A percentile compares a stretch with the other conserved stretches of the same genome.
Evolutionary conservation across 2,329 filamentous ascomycete species (phyloP).

Genomic region (Xylaria sp.): DNA sequence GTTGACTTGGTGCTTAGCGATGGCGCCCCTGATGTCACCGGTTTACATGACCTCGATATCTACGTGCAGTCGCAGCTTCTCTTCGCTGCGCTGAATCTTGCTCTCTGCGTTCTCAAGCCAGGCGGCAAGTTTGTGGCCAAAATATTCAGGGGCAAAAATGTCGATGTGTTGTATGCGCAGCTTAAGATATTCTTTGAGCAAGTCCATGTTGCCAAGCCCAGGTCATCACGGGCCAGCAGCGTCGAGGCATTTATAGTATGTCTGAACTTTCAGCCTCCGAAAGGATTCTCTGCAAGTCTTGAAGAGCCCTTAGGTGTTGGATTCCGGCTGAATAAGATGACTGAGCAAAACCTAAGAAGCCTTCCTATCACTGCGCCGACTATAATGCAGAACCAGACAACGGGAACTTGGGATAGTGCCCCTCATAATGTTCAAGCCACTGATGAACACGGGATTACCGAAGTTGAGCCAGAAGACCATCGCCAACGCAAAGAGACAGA

Average conservation of each 20-base stretch:
- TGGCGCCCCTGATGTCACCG: slow-evolving; percentile 95
- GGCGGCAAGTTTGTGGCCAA: slow-evolving; percentile 98
- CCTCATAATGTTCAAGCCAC: slow-evolving; percentile 34
- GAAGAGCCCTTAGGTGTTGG: slow-evolving; percentile 78
- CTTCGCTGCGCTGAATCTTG: slow-evolving; percentile 92
- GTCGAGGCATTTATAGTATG: slow-evolving; percentile 98
- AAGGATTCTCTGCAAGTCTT: slow-evolving; percentile 78
- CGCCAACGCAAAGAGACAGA: slow-evolving; percentile 53
- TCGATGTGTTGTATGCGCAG: slow-evolving; percentile 95
- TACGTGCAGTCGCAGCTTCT: slow-evolving; percentile 97
- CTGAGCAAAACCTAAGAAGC: slow-evolving; percentile 54
- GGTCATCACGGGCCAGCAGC: slow-evolving; percentile 94
- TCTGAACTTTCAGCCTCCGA: slow-evolving; percentile 84
- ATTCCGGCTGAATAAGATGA: slow-evolving; percentile 62
- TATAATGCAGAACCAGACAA: slow-evolving; percentile 57
- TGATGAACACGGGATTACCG: slow-evolving; percentile 53
- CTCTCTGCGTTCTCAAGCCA: slow-evolving; percentile 88
- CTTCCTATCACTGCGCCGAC: slow-evolving; percentile 55
- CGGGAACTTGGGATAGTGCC: slow-evolving; percentile 56
- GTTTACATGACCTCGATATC: slow-evolving; percentile 95
- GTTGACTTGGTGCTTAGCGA: slow-evolving; percentile 96
- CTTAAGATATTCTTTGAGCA: slow-evolving; percentile 88
- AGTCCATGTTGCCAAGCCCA: slow-evolving; percentile 91
- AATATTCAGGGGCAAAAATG: slow-evolving; percentile 93
- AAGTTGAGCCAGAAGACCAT: slow-evolving; percentile 62